Conservation (phyloP, 352 stramenopile genomes). For the Globisporangium iwayamae region DNA sequence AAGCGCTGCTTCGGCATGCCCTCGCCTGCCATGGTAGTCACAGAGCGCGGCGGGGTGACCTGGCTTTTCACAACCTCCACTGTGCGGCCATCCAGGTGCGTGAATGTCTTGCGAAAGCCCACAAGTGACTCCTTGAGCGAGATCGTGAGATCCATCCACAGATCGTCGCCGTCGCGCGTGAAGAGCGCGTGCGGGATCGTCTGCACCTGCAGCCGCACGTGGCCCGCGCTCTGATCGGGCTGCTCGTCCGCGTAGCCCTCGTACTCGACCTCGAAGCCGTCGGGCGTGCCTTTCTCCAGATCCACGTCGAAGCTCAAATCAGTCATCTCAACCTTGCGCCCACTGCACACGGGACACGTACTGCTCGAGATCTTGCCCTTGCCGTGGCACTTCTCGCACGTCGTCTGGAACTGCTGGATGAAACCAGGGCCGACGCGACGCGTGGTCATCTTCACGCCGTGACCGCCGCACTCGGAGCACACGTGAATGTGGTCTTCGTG, state of each 20-base stretch:
- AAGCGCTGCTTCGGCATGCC: slow-evolving; percentile 94
- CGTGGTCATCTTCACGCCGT: slow-evolving; percentile 90
- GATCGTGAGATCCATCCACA: slow-evolving; percentile 95
- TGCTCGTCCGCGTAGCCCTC: slow-evolving; percentile 89
- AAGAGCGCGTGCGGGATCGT: slow-evolving; percentile 87
- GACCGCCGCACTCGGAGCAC: slow-evolving; percentile 92
- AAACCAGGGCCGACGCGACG: slow-evolving; percentile 66
- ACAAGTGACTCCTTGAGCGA: slow-evolving; percentile 93
- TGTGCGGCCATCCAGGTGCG: slow-evolving; percentile 91
- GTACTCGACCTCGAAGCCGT: slow-evolving; percentile 92
- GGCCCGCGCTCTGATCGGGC: slow-evolving; percentile 87
- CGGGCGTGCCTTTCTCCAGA: slow-evolving; percentile 91
- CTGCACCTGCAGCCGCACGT: slow-evolving; percentile 91
- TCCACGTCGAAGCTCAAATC: slow-evolving; percentile 96
- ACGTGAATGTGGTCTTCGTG: slow-evolving; percentile 90
- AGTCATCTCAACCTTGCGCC: slow-evolving; percentile 88
- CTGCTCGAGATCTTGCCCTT: slow-evolving; percentile 92
- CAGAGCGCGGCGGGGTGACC: slow-evolving; percentile 91
- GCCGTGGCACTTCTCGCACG: slow-evolving; percentile 88
- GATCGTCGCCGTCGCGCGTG: slow-evolving; percentile 91
- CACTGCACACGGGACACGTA: slow-evolving; percentile 87
- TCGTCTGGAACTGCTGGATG: slow-evolving; percentile 89
- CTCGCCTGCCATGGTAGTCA: slow-evolving; percentile 87
- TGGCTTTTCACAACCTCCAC: slow-evolving; percentile 86
- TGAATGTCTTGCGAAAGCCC: slow-evolving; percentile 90